A percentile compares a stretch with the other conserved stretches of the same genome.
Evolutionary conservation across 192 early-diverging fungal genomes (phyloP).

Genomic region (Coemansia sp.): DNA sequence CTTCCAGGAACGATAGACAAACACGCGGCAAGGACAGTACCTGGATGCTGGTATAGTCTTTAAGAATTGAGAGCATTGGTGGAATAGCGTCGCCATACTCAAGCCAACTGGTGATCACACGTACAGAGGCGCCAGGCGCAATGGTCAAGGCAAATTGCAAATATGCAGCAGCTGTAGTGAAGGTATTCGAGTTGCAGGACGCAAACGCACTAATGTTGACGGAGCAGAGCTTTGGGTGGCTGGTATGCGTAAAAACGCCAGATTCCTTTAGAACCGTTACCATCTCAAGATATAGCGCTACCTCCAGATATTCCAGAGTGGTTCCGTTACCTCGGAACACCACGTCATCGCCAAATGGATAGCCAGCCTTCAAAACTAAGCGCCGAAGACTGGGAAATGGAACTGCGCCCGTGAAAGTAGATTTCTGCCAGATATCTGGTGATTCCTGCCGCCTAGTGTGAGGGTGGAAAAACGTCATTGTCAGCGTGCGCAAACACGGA

Average conservation of each 20-base stretch:
- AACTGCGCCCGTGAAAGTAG: background rate
- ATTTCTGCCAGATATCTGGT: background rate
- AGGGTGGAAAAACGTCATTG: background rate
- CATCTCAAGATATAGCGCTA: background rate
- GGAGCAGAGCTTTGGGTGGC: background rate
- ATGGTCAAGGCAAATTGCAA: background rate
- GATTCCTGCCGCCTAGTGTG: no score
- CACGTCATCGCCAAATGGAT: conserved; percentile 12
- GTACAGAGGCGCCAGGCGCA: background rate
- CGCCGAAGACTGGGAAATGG: conserved; percentile 8
- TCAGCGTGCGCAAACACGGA: background rate
- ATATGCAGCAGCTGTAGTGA: no score
- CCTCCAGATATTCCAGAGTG: background rate
- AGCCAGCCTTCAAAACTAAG: background rate
- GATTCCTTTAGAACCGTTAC: background rate
- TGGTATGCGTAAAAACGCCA: background rate
- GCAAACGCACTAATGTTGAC: background rate
- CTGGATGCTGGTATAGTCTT: background rate
- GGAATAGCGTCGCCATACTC: background rate
- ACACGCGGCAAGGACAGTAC: background rate
- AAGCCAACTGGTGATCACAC: background rate
- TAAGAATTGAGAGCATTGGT: background rate
- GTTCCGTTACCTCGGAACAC: conserved; percentile 4
- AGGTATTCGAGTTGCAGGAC: background rate
- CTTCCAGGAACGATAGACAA: background rate